phyloP scores from a whole-genome alignment of 768 basidiomycete genomes.

The Tylopilus sp. region DNA sequence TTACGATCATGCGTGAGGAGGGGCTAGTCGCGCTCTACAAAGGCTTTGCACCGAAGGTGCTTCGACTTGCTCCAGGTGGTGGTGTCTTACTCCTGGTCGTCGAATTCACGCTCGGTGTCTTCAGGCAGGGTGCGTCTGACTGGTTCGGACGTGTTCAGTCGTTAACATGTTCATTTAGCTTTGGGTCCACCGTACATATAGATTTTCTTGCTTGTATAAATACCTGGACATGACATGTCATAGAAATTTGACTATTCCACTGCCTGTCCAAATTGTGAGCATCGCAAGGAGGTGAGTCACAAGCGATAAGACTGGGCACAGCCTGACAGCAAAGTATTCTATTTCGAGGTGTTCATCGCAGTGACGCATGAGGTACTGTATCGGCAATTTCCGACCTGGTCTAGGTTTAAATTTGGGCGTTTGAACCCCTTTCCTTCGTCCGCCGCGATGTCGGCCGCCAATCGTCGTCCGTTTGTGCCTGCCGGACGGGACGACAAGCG shows the following conservation, averaged over 20 bases:
- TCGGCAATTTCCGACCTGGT: neutral
- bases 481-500: conserved; percentile 43
- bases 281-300: neutral
- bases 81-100: conserved; percentile 94
- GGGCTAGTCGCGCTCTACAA: conserved; percentile 86
- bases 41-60: conserved; percentile 93
- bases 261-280: neutral
- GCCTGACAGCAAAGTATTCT: conserved; percentile 1
- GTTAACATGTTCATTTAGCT: conserved; percentile 14
- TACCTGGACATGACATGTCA: neutral
- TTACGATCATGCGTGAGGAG: conserved; percentile 83
- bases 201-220: neutral
- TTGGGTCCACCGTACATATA: conserved; percentile 34
- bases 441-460: conserved; percentile 25
- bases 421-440: conserved; percentile 1
- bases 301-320: conserved; percentile 7
- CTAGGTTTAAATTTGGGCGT: neutral
- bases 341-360: too few relatives aligned
- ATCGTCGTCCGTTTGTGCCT: conserved; percentile 23
- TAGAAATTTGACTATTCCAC: neutral
- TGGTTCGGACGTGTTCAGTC: neutral
- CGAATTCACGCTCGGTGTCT: conserved; percentile 75
- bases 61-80: conserved; percentile 92
- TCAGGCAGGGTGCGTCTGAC: conserved; percentile 56
- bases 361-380: neutral